Evolutionary conservation across 805 yeast species (phyloP).

Genomic region (Wickerhamomyces rabaulensis): DNA sequence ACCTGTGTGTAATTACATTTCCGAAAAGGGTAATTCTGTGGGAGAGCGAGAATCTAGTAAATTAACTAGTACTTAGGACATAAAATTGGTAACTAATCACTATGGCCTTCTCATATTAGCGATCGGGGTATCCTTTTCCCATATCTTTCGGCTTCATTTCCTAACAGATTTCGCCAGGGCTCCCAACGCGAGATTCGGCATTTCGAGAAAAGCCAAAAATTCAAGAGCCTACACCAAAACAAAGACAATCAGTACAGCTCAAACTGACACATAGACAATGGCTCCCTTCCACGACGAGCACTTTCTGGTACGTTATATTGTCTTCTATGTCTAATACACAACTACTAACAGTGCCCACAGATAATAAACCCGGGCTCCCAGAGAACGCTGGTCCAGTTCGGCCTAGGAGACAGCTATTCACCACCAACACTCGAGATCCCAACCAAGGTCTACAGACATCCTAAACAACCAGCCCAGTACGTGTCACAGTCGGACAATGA

Average conservation of each 20-base stretch:
- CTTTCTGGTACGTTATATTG: constrained; percentile 16
- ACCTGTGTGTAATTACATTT: constrained; percentile 2
- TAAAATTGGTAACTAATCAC: background rate
- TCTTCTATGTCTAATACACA: background rate
- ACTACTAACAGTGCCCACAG: constrained; percentile 9
- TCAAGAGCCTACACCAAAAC: background rate
- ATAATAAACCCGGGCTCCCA: constrained; percentile 78
- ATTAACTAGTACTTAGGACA: background rate
- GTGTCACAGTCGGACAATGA: constrained; percentile 29
- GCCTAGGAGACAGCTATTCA: constrained; percentile 63
- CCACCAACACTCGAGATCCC: constrained; percentile 77
- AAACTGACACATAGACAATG: constrained; percentile 10
- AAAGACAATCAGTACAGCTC: background rate
- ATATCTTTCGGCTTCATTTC: too few relatives aligned
- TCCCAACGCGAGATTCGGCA: background rate
- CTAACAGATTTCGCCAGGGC: background rate
- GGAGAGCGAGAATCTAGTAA: background rate
- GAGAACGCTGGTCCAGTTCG: constrained; percentile 71
- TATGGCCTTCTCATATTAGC: too few relatives aligned
- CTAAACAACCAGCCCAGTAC: constrained; percentile 28
- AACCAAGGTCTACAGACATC: constrained; percentile 59
- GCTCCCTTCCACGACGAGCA: constrained; percentile 27
- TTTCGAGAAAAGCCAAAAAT: background rate
- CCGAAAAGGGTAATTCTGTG: constrained; percentile 4
- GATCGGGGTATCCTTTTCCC: too few relatives aligned